Base-by-base conservation (phyloP, 345 rosid species). In the Moricandia moricandioides region DNA sequence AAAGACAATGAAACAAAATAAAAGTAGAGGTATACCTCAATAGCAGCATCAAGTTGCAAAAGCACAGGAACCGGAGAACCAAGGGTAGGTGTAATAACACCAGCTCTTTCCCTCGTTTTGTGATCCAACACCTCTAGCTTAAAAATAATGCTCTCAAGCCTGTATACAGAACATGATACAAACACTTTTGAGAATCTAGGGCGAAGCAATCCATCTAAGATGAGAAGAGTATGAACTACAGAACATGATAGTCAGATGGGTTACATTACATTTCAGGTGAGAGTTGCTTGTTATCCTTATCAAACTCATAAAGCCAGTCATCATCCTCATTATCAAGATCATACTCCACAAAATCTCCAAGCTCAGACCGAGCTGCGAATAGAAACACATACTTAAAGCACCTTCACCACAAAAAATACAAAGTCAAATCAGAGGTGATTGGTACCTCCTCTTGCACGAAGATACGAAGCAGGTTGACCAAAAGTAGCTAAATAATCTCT, bases 271-370 rank as follows among this genome's bases (percentile, higher is more conserved):
- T 88, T 84, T 92, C 97, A 30, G 88, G 84, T 3, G 85, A 12
- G 73, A 96, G 87, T 67, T 80, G 69, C 59, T 85, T 87, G 75
- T 73, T 85, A 65, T 92, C 94, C 54, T 74, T 82, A 74, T 87
- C 87, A 74, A 77, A 86, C 27, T 86, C 88, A 11, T 78, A 73
- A 83, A 95, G 91, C 98, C 99, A 95, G 73, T 89, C 97, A 79
- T 92, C 99, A 80, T 95, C 99, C 74, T 95, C 99, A 76, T 95
- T 95, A 79, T 92, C 99, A 65, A 95, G 80, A 85, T 95, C 98
- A 77, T 92, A 95, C 85, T 95, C 99, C 66, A 95, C 88, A 85
- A 95, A 95, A 26, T 95, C 98, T 47, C 97, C 99, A 80, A 95
- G 83, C 88, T 92, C 99, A 27, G 99, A 91, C 76, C 99, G 84